Base-by-base conservation (phyloP, 306 rosid genomes). In the Vigna radiata region DNA sequence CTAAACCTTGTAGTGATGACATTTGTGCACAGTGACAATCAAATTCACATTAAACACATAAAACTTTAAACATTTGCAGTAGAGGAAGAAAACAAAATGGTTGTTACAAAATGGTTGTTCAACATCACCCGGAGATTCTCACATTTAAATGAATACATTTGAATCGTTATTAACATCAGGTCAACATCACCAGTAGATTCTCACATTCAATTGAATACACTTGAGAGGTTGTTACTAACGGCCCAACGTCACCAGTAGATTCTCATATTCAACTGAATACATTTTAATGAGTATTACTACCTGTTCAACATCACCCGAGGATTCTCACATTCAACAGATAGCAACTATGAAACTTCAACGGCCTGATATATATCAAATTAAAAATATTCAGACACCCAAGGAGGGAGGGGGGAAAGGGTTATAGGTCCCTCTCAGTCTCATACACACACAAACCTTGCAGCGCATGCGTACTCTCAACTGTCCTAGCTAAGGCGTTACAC, bases 41-140 rank as follows among this genome's bases (percentile, higher is more conserved):
- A 71, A 77, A 75, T 46, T 12, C 46, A 64, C 46, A 33, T 66
- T 23, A 66, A 65, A 65, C 72, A 65, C 67, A 18, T 25, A 18
- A 55, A 79, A 72, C 11, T 47, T 3, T 4, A 54, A 70, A 7
- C 23, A 43, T 54, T 71, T 63, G 61, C 18, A 19, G 29, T 53
- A 11, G 55, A 44, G 33, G 75, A 29, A 60, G 58, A 19, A 52
- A 62, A 81, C 18, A 54, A 59, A 81, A 59, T 36, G 18, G 15
- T 18, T 4, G 33, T 55, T 29, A 18, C 9, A n/a, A 21, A 17
- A n/a, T n/a, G 21, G 21, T 14, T 1, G 63, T 80, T 70, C 27
- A 55, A 46, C 70, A 41, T 66, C 63, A 58, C 17, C 39, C 5
- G 3, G 14, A 73, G n/a, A 52, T 55, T 47, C 56, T 15, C n/a